Conservation (phyloP, 2,329 filamentous ascomycete species). For the Diaporthe vaccinii region DNA sequence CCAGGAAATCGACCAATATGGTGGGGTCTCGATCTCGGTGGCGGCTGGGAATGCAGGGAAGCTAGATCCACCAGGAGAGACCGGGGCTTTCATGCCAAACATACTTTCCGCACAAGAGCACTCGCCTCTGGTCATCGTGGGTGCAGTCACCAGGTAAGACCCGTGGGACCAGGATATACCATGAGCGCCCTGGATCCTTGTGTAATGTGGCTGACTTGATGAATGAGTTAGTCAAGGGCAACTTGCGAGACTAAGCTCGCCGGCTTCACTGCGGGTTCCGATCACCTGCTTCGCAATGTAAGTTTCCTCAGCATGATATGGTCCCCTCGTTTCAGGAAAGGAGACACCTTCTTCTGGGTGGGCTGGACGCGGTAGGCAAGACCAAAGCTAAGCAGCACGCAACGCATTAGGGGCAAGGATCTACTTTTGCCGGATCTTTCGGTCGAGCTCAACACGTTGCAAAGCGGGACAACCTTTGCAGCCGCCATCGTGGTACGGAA, state of each 20-base stretch:
- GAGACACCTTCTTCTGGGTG: background rate
- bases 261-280: background rate
- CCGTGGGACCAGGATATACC: too few relatives aligned
- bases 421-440: conserved; percentile 21
- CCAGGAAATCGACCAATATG: conserved; percentile 7
- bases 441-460: conserved; percentile 9
- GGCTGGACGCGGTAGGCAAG: too few relatives aligned
- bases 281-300: conserved; percentile 30
- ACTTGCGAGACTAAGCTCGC: conserved; percentile 25
- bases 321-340: too few relatives aligned
- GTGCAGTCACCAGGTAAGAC: conserved; percentile 29
- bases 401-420: conserved; percentile 1
- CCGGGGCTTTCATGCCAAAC: conserved; percentile 29
- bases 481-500: conserved; percentile 22
- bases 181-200: too few relatives aligned
- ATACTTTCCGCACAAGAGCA: background rate
- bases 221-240: conserved; percentile 1
- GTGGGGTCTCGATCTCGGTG: conserved; percentile 12
- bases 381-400: background rate
- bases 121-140: conserved; percentile 32
- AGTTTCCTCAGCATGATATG: background rate
- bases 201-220: background rate
- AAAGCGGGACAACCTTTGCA: conserved; percentile 29
- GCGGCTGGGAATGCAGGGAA: conserved; percentile 34
- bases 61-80: background rate